Evolutionary conservation across 345 rosid genomes (phyloP).

Genomic region (Reutealis trisperma): DNA sequence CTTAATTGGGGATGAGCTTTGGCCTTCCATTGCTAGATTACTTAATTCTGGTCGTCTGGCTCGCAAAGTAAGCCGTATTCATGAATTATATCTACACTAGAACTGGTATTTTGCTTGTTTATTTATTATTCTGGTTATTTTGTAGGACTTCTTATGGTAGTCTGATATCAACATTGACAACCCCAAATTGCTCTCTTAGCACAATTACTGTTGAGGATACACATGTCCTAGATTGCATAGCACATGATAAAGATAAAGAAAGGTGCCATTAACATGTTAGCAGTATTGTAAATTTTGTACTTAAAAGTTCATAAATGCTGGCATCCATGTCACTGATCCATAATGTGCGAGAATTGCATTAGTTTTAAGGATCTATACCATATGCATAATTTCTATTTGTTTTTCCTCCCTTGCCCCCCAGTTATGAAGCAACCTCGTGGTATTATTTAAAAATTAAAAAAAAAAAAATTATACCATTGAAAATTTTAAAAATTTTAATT

Average conservation of each 20-base stretch:
- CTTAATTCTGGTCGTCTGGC: slow-evolving; percentile 71
- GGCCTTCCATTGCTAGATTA: slow-evolving; percentile 66
- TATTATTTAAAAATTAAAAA: no score
- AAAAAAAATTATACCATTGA: no score
- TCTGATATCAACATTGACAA: not conserved
- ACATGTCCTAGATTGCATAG: not conserved
- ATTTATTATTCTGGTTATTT: not conserved
- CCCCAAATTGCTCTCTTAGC: not conserved
- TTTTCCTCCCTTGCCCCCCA: not conserved
- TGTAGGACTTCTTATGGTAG: not conserved
- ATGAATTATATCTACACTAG: not conserved
- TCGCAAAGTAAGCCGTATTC: slow-evolving; percentile 59
- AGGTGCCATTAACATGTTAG: not conserved
- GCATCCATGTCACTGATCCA: not conserved
- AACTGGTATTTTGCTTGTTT: not conserved
- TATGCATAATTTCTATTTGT: no score
- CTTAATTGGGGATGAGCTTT: slow-evolving; percentile 63
- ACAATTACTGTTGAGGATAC: not conserved
- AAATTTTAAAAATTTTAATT: no score
- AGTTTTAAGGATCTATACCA: not conserved
- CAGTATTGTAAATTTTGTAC: not conserved
- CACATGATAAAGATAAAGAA: not conserved
- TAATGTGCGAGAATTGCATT: no score
- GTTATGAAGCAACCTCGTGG: no score
- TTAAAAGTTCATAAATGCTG: not conserved